Percentiles rank a stretch among this genome's conserved stretches.
Conservation (phyloP, 1,284 basidiomycete species). For the Ustilago crameri region DNA sequence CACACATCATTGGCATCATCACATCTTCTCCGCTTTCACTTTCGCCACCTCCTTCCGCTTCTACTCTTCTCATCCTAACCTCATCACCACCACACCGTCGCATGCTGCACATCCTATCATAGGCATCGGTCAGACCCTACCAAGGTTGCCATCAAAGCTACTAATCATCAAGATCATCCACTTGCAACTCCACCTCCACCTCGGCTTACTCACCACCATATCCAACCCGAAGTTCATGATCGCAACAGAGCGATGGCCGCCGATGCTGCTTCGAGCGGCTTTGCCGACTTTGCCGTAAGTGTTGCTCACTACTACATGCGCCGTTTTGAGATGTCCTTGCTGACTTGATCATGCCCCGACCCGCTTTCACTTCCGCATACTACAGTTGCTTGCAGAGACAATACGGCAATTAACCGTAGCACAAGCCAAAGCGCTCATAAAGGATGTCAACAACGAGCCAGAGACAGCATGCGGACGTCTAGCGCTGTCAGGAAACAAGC, state of each 20-base stretch:
- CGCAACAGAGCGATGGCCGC: conserved; percentile 24
- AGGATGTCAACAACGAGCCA: conserved; percentile 53
- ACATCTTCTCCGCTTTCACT: conserved; percentile 5
- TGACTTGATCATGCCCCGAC: not conserved
- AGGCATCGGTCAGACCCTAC: conserved; percentile 8
- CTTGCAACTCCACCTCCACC: conserved; percentile 22
- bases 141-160: not conserved
- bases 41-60: not conserved
- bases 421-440: conserved; percentile 55
- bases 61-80: not conserved
- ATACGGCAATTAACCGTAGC: conserved; percentile 52
- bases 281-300: conserved; percentile 36
- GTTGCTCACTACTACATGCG: not conserved
- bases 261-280: conserved; percentile 27
- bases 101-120: conserved; percentile 1
- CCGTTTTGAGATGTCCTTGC: not conserved
- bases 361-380: not conserved
- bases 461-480: conserved; percentile 35
- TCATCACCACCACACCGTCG: not conserved
- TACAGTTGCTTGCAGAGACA: conserved; percentile 26
- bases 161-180: not conserved
- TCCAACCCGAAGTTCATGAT: not conserved
- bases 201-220: conserved; percentile 1
- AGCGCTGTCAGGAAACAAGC: conserved; percentile 55
- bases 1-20: too few relatives aligned